Evolutionary conservation across 2,329 filamentous ascomycete genomes (phyloP).

Genomic region (Hypoxylon sp.): DNA sequence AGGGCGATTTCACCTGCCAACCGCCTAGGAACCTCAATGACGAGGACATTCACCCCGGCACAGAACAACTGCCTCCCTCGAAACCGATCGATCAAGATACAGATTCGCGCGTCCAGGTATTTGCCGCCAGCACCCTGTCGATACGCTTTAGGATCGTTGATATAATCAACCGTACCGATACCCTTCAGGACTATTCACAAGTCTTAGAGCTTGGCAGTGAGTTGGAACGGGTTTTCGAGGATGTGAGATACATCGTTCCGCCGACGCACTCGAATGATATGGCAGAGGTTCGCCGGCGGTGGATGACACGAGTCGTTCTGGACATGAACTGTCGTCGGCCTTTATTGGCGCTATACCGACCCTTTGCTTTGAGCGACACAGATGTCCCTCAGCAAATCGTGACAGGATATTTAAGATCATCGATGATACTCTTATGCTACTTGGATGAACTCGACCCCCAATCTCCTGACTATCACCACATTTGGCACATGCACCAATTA

Average conservation of each 20-base stretch:
- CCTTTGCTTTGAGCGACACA: slow-evolving; percentile 64
- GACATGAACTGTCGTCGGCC: slow-evolving; percentile 68
- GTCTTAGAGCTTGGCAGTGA: slow-evolving; percentile 66
- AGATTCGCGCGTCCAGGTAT: slow-evolving; percentile 66
- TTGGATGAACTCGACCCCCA: slow-evolving; percentile 66
- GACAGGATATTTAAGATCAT: slow-evolving; percentile 65
- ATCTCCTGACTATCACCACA: slow-evolving; percentile 60
- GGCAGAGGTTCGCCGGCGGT: slow-evolving; percentile 62
- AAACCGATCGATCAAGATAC: slow-evolving; percentile 66
- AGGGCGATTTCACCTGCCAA: slow-evolving; percentile 66
- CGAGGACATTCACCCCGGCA: slow-evolving; percentile 60
- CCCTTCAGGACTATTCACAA: slow-evolving; percentile 64
- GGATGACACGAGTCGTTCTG: slow-evolving; percentile 63
- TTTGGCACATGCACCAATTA: slow-evolving; percentile 66
- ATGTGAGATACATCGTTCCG: slow-evolving; percentile 66
- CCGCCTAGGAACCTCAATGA: slow-evolving; percentile 68
- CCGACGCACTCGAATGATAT: slow-evolving; percentile 58
- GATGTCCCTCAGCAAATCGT: slow-evolving; percentile 65
- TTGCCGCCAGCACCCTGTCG: slow-evolving; percentile 64
- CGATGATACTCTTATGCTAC: slow-evolving; percentile 67
- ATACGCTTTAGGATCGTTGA: slow-evolving; percentile 64
- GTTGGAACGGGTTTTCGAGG: slow-evolving; percentile 66
- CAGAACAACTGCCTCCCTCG: slow-evolving; percentile 62
- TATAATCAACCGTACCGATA: slow-evolving; percentile 65
- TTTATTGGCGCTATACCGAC: slow-evolving; percentile 65